Evolutionary conservation across 1,284 basidiomycete genomes (phyloP).

Genomic region (Moesziomyces sp.): DNA sequence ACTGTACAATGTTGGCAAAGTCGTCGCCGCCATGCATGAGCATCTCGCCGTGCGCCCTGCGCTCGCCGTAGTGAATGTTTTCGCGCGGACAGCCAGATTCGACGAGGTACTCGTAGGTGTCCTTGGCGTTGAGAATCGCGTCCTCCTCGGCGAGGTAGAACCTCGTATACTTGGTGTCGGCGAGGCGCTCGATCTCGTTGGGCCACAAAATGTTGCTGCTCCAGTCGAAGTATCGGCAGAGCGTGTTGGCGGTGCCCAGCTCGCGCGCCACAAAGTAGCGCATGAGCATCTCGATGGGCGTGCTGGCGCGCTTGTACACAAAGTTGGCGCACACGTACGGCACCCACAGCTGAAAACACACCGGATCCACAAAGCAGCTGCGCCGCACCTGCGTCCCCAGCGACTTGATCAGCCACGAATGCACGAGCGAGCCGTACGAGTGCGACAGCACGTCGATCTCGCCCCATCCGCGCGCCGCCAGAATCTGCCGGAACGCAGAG

Average conservation of each 20-base stretch:
- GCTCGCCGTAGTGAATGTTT: slow-evolving; percentile 27
- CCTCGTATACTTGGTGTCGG: slow-evolving; percentile 26
- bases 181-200: slow-evolving; percentile 51
- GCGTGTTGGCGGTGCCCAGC: slow-evolving; percentile 54
- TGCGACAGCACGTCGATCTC: slow-evolving; percentile 59
- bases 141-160: slow-evolving; percentile 60
- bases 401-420: slow-evolving; percentile 62
- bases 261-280: slow-evolving; percentile 62
- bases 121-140: slow-evolving; percentile 50
- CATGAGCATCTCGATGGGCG: slow-evolving; percentile 58
- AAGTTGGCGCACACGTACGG: slow-evolving; percentile 61
- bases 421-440: slow-evolving; percentile 63
- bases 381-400: slow-evolving; percentile 41
- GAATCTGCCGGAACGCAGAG: slow-evolving; percentile 37
- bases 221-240: slow-evolving; percentile 63
- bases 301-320: slow-evolving; percentile 53
- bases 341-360: slow-evolving; percentile 63
- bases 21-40: slow-evolving; percentile 53
- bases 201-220: slow-evolving; percentile 60
- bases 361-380: slow-evolving; percentile 63
- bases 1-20: slow-evolving; percentile 31
- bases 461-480: slow-evolving; percentile 36
- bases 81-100: slow-evolving; percentile 46
- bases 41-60: slow-evolving; percentile 52
- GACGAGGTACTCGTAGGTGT: slow-evolving; percentile 51